A percentile compares a stretch with the other conserved stretches of the same genome.
phyloP scores from a whole-genome alignment of 2,329 filamentous ascomycete species.

The Venturia asperata region DNA sequence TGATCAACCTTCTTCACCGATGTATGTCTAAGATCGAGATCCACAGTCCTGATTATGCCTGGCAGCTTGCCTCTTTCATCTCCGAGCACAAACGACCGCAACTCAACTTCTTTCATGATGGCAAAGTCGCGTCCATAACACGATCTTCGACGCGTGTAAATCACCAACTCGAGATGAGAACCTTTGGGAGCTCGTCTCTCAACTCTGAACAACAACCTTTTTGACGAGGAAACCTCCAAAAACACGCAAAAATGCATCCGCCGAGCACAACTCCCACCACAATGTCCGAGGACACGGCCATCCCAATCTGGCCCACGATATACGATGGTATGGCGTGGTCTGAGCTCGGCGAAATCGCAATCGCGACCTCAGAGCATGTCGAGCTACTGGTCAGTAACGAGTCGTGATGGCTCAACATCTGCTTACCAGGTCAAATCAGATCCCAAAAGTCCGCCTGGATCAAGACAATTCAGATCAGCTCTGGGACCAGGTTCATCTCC shows the following conservation, averaged over 20 bases:
- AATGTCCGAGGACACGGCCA: background rate
- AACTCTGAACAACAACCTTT: background rate
- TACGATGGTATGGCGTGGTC: slow-evolving; percentile 46
- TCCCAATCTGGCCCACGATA: slow-evolving; percentile 6
- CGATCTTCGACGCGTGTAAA: background rate
- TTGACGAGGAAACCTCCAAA: background rate
- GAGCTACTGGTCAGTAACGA: slow-evolving; percentile 40
- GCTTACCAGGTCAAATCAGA: slow-evolving; percentile 24
- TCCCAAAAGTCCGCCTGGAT: slow-evolving; percentile 30
- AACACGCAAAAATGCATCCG: background rate
- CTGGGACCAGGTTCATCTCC: slow-evolving; percentile 35
- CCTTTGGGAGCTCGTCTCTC: background rate
- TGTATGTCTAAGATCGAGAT: background rate
- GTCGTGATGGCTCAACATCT: slow-evolving; percentile 18
- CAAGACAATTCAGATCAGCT: slow-evolving; percentile 27
- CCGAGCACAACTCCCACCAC: background rate
- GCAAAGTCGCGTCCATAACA: background rate
- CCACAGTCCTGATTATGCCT: background rate
- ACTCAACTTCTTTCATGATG: too few species aligned
- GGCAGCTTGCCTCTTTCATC: background rate
- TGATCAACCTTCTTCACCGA: too few species aligned
- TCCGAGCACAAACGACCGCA: background rate
- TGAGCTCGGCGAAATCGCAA: slow-evolving; percentile 49
- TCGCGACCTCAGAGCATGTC: slow-evolving; percentile 50
- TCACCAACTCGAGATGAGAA: background rate